A percentile compares a stretch with the other conserved stretches of the same genome.
Conservation (phyloP, 495 filamentous ascomycete genomes). For the Hyaloscypha variabilis region DNA sequence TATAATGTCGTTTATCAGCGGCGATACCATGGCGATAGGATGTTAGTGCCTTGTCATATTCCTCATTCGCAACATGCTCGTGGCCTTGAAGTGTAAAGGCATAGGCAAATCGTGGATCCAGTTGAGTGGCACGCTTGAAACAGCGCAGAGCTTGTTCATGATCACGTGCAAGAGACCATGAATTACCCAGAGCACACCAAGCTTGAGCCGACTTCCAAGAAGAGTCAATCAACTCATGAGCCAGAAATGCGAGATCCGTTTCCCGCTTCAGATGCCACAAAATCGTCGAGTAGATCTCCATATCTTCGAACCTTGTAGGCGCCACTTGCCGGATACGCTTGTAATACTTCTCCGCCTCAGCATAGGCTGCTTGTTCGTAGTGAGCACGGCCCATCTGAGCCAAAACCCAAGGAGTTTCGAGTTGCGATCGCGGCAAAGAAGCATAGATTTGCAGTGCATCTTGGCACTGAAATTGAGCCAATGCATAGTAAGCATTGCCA, state of each 20-base stretch:
- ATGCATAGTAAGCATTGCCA: constrained; percentile 73
- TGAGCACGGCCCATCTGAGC: constrained; percentile 86
- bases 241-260: constrained; percentile 85
- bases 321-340: constrained; percentile 71
- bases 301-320: constrained; percentile 82
- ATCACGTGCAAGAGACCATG: constrained; percentile 91
- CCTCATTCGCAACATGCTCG: constrained; percentile 94
- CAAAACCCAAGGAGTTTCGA: constrained; percentile 94
- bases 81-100: constrained; percentile 95
- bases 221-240: constrained; percentile 83
- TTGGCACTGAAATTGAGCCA: constrained; percentile 75
- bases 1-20: constrained; percentile 89
- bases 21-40: constrained; percentile 82
- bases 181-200: constrained; percentile 95
- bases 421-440: constrained; percentile 69
- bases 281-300: constrained; percentile 98
- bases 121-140: constrained; percentile 91
- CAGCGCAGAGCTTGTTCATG: constrained; percentile 94
- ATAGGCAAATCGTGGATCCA: constrained; percentile 90
- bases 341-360: constrained; percentile 85
- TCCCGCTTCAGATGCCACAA: constrained; percentile 95
- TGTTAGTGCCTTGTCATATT: constrained; percentile 90
- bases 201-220: constrained; percentile 89
- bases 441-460: constrained; percentile 74
- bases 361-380: constrained; percentile 85